These are phyloP conservation scores for Volutella citrinella DNA, from an alignment of 2,329 filamentous ascomycete genomes.

Conservation along the genomic window DNA sequence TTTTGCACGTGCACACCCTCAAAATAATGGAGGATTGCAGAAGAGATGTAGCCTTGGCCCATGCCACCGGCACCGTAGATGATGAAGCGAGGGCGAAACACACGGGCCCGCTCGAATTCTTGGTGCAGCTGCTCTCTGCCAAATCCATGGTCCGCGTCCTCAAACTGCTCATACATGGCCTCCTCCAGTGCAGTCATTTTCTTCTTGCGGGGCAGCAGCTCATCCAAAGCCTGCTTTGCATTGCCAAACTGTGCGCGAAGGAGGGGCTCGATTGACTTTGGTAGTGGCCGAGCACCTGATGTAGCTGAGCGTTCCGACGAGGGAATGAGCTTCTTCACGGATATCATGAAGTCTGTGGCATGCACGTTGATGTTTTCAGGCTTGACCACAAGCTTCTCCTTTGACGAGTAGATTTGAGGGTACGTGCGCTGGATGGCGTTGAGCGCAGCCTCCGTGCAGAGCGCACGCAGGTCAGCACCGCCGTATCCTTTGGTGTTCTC, in stretches of 20 bases:
- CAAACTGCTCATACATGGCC: conserved; percentile 84
- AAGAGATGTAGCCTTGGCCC: conserved; percentile 88
- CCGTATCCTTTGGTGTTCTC: conserved; percentile 94
- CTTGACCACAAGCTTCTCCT: conserved; percentile 86
- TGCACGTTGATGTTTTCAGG: conserved; percentile 79
- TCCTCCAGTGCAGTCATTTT: conserved; percentile 88
- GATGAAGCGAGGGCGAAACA: conserved; percentile 85
- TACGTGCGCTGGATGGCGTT: conserved; percentile 96
- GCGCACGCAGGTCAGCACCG: conserved; percentile 87
- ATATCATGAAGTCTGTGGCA: conserved; percentile 95
- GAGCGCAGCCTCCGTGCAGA: conserved; percentile 93
- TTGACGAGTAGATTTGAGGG: conserved; percentile 90
- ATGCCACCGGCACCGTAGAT: conserved; percentile 82
- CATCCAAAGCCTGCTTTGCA: conserved; percentile 68
- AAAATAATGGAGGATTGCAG: conserved; percentile 83
- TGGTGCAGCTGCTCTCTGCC: conserved; percentile 71
- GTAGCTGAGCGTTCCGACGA: conserved; percentile 89
- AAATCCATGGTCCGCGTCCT: conserved; percentile 80
- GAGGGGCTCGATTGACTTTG: conserved; percentile 76
- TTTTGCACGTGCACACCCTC: conserved; percentile 93
- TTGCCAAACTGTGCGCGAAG: conserved; percentile 68
- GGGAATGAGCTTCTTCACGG: conserved; percentile 92
- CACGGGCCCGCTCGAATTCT: conserved; percentile 81
- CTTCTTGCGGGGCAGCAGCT: conserved; percentile 80
- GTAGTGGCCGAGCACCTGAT: conserved; percentile 78